Percentiles rank a stretch among this genome's conserved stretches.
phyloP scores from a whole-genome alignment of 2,329 filamentous ascomycete genomes.

The Ceratocystis alfenasii region DNA sequence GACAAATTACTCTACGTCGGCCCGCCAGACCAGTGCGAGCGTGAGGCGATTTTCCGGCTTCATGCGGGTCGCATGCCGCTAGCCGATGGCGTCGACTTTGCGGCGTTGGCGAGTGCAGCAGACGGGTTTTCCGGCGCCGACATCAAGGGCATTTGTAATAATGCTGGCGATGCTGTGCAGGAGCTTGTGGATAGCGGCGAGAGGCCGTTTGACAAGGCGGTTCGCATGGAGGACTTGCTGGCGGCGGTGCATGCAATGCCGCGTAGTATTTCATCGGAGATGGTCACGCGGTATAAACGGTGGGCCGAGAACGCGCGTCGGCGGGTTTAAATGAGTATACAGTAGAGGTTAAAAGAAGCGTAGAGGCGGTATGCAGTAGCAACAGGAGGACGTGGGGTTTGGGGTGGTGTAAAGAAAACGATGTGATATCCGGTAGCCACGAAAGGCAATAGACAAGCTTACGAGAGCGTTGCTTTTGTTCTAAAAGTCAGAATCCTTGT shows the following conservation, averaged over 20 bases:
- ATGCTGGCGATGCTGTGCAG: conserved; percentile 35
- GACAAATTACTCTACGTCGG: conserved; percentile 78
- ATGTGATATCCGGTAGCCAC: neutral
- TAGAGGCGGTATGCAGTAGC: neutral
- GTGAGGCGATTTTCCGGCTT: conserved; percentile 63
- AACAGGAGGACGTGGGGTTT: neutral
- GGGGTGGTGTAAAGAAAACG: conserved; percentile 1
- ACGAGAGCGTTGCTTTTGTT: neutral
- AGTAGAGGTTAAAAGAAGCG: conserved; percentile 21
- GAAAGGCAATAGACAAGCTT: neutral
- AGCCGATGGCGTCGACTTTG: conserved; percentile 51
- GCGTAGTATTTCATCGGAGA: conserved; percentile 18
- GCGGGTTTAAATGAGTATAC: neutral
- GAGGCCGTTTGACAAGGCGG: conserved; percentile 17
- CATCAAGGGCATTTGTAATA: conserved; percentile 45
- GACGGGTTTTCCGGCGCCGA: conserved; percentile 82
- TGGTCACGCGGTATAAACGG: conserved; percentile 18
- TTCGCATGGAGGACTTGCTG: conserved; percentile 18
- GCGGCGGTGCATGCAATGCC: conserved; percentile 16
- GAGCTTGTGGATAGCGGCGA: conserved; percentile 26
- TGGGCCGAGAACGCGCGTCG: conserved; percentile 23
- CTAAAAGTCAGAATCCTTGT: neutral
- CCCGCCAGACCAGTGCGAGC: conserved; percentile 59
- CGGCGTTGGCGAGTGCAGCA: conserved; percentile 48
- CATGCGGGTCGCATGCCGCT: conserved; percentile 51